Conservation (phyloP, 495 filamentous ascomycete genomes). For the Talaromyces ruber region DNA sequence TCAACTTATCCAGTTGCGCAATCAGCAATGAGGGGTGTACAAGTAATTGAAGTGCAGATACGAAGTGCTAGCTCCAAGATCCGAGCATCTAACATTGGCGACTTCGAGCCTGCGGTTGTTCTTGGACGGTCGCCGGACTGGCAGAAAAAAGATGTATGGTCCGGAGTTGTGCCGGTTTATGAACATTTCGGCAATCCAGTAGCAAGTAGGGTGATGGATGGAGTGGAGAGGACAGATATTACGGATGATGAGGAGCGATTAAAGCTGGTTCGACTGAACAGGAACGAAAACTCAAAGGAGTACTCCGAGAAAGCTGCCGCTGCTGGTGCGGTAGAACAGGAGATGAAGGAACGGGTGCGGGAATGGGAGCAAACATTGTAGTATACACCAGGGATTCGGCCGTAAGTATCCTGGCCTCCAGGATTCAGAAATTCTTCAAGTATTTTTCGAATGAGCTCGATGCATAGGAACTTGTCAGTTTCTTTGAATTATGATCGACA, state of each 20-base stretch:
- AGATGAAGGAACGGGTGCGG: background rate
- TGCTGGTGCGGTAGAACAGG: background rate
- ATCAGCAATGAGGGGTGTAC: background rate
- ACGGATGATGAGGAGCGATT: background rate
- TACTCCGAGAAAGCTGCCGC: background rate
- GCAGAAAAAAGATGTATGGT: background rate
- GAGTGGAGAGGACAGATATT: background rate
- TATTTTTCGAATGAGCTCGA: too few species aligned
- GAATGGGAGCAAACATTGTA: background rate
- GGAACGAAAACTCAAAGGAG: background rate
- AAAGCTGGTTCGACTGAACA: background rate
- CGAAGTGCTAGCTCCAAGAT: background rate
- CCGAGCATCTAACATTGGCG: background rate
- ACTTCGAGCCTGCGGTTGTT: background rate
- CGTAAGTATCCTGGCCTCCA: too few species aligned
- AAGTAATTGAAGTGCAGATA: conserved; percentile 2
- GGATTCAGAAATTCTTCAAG: too few species aligned
- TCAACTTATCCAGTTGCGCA: background rate
- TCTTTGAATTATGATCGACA: too few species aligned
- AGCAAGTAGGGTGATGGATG: background rate
- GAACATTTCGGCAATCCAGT: background rate
- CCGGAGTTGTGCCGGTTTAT: background rate
- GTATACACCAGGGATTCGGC: background rate
- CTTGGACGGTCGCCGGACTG: background rate
- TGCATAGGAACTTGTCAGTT: too few species aligned